Evolutionary conservation across 805 yeast genomes (phyloP), one percentile per base, ranked within the genome.

Genomic region (Metschnikowia bowlesiae): DNA sequence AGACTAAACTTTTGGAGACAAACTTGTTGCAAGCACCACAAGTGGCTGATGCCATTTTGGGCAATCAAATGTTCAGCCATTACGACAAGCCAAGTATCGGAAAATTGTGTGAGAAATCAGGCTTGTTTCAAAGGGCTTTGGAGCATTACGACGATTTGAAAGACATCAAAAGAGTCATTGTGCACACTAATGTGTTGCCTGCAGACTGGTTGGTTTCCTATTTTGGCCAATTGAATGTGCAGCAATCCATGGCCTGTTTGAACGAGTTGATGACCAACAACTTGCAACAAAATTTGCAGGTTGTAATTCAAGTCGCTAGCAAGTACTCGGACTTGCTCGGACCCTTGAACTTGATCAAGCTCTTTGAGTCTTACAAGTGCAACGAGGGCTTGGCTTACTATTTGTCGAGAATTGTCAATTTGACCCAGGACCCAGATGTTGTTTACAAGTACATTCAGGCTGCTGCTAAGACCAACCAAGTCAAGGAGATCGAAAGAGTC

Each of bases 41-140:
- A 78, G 99, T 94, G 50, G 99, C 99, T 39, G 99, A 94, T 71
- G 99, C 99, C 18, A 94, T 94, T 58, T 78, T 94, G 62, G 97
- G 97, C 53, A 94, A 92, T 70, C 84, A 85, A 53, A 92, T 94
- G 89, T 94, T 95, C 74, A 83, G 91, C 58, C 97, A 91, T 66
- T 94, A 89, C 69, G 99, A 94, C 69, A 87, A 89, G 61, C 90
- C 95, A 61, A 85, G 95, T 35, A 85, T 94, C 65, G 99, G 98
- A 22, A 80, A 84, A 52, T 79, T 95, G 58, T 84, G 97, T 69
- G 99, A 94, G 73, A 89, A 89, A 71, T 92, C 96, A n/a, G 98
- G 97, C 16, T 78, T 94, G 57, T 84, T 78, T 69, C 97, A 91
- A 77, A 86, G 98, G 67, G 98, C 99, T 16, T 79, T 94, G 60